Evolutionary conservation across 495 filamentous ascomycete species (phyloP), one percentile per base, ranked within the genome.

Genomic region (Hypoxylon crocopeplum): DNA sequence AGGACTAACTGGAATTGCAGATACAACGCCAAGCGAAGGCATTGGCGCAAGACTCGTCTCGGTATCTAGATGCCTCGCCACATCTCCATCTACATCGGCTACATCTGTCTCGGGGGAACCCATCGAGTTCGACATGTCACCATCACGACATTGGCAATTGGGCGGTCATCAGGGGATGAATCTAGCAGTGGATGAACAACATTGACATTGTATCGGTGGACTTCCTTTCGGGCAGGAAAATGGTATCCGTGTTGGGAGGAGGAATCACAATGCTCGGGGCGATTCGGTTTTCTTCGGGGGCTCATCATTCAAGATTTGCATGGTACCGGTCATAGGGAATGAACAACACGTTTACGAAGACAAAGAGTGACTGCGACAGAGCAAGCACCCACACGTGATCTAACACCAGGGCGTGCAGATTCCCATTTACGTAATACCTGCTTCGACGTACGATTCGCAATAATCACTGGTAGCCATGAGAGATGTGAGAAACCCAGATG

Each of bases 1-100:
- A 25, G 46, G 1, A 48, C 41, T 69, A 29, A 48, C 54, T 8
- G 19, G 29, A 38, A 2, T 24, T 54, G 67, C 73, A 98, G 94
- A 82, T 98, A 98, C 86, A 98, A 98, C 84, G 94, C 94, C 68
- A 98, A 98, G 88, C 85, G 94, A 74, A 88, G 94, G 77, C 94
- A 98, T 82, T 98, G 94, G 94, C 91, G 94, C 82, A 97, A 98
- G 92, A 98, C 94, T 75, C 89, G 94, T 70, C 90, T 98, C 82
- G 93, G 93, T 67, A 92, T 98, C 79, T 98, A 90, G 83, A 85
- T 74, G 68, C 71, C 65, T 46, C 34, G 53, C 54, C 58, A 57
- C 66, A 56, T 62, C 64, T 37, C 48, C 61, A 61, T 64, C 66
- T 69, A 56, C 66, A 64, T 65, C 61, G 60, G 66, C 53, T 64